These are phyloP conservation scores for Triticum turgidum DNA, from an alignment of 176 grass and related monocot species.

Conservation along the genomic window DNA sequence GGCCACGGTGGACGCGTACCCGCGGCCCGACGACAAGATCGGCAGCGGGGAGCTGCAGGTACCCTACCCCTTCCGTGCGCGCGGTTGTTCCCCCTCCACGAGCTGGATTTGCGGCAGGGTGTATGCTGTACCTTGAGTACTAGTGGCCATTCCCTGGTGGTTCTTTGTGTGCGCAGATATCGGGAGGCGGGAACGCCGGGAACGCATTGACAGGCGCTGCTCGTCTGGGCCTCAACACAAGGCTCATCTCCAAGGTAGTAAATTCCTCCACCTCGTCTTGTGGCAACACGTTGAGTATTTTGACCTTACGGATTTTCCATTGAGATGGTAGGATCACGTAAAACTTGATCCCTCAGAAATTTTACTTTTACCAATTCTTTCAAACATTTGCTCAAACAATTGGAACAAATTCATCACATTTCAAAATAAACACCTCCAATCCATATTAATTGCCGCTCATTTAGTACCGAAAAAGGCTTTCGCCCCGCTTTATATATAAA, in stretches of 20 bases:
- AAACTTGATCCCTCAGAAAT: too few species aligned
- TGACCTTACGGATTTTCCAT: neutral
- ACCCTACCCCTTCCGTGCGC: neutral
- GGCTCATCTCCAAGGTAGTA: slow-evolving; percentile 50
- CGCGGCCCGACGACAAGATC: slow-evolving; percentile 58
- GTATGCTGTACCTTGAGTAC: too few species aligned
- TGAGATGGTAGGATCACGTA: neutral
- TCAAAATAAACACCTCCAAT: too few species aligned
- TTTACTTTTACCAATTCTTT: too few species aligned
- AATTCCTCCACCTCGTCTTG: neutral
- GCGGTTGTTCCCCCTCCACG: neutral
- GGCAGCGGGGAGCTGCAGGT: slow-evolving; percentile 48
- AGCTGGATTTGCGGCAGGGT: neutral
- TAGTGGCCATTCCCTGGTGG: neutral
- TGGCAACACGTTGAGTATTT: neutral
- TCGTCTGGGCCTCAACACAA: slow-evolving; percentile 46
- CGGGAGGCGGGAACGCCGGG: slow-evolving; percentile 49
- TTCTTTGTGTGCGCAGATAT: slow-evolving; percentile 30
- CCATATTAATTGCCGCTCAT: too few species aligned
- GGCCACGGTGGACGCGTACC: slow-evolving; percentile 49
- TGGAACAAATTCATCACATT: too few species aligned
- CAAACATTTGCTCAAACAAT: too few species aligned
- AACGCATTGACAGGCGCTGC: slow-evolving; percentile 47
- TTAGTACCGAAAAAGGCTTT: too few species aligned
- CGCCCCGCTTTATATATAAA: too few species aligned